A percentile compares a stretch with the other conserved stretches of the same genome.
phyloP scores from a whole-genome alignment of 129 eudicot species.

The Lactuca saligna region DNA sequence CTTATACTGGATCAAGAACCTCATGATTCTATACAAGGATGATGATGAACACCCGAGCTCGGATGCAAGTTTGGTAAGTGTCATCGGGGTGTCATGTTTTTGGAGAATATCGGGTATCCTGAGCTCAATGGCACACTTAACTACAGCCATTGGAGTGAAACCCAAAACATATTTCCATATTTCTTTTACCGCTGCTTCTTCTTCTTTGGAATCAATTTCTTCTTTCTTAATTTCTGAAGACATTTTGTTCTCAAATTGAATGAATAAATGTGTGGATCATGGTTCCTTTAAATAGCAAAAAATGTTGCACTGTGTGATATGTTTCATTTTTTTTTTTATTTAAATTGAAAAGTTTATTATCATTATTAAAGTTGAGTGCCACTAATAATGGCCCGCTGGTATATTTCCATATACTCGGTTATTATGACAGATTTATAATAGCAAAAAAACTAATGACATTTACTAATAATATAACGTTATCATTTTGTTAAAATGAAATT shows the following conservation, averaged over 20 bases:
- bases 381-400: too few species aligned
- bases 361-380: too few species aligned
- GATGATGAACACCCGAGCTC: constrained; percentile 47
- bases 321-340: too few species aligned
- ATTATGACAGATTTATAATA: too few species aligned
- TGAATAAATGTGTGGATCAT: neutral
- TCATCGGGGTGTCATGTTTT: constrained; percentile 36
- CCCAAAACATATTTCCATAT: constrained; percentile 65
- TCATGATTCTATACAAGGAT: constrained; percentile 55
- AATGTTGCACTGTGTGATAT: too few species aligned
- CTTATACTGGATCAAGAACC: constrained; percentile 43
- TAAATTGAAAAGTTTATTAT: too few species aligned
- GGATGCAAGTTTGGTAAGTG: constrained; percentile 46
- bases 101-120: constrained; percentile 60
- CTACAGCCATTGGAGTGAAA: constrained; percentile 58
- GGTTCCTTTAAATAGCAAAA: neutral
- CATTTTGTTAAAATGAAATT: too few species aligned
- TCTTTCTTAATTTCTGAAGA: constrained; percentile 4
- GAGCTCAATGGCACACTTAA: constrained; percentile 72
- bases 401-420: too few species aligned
- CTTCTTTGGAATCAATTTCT: constrained; percentile 23
- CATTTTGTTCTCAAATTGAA: neutral
- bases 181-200: constrained; percentile 42
- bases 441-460: too few species aligned
- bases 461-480: too few species aligned